These are phyloP conservation scores for Aureobasidium vineae DNA, from an alignment of 2,329 filamentous ascomycete species.

Conservation along the genomic window DNA sequence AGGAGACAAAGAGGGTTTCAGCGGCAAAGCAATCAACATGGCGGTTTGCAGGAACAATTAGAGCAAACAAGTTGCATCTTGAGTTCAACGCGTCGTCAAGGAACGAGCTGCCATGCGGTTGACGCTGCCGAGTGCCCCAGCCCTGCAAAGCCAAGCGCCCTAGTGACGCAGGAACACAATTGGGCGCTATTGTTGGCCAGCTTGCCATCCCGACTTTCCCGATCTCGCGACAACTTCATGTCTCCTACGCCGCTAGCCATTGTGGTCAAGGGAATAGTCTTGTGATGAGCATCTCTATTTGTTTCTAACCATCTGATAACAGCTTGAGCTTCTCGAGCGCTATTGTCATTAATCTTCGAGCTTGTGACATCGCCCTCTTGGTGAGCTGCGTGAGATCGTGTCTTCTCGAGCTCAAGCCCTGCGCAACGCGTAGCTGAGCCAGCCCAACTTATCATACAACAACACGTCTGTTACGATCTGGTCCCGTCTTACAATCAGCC, in stretches of 20 bases:
- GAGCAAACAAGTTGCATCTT: conserved; percentile 7
- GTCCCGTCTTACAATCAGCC: background rate
- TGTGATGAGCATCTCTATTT: background rate
- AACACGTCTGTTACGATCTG: background rate
- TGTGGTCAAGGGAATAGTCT: background rate
- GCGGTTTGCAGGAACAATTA: background rate
- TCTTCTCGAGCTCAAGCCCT: conserved; percentile 7
- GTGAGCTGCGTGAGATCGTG: background rate
- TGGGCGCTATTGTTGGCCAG: conserved; percentile 18
- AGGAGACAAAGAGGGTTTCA: conserved; percentile 9
- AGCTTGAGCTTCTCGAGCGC: background rate
- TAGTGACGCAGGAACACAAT: background rate
- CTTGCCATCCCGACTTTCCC: conserved; percentile 20
- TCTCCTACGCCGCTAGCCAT: conserved; percentile 7
- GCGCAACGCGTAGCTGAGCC: conserved; percentile 7
- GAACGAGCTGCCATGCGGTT: conserved; percentile 18
- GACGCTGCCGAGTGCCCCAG: conserved; percentile 18
- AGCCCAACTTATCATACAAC: background rate
- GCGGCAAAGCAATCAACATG: conserved; percentile 21
- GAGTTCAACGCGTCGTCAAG: conserved; percentile 4
- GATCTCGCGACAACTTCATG: conserved; percentile 11
- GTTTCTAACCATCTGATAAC: background rate
- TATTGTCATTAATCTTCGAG: background rate
- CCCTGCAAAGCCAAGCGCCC: conserved; percentile 1
- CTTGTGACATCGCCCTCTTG: background rate